Percentiles rank a stretch among this genome's conserved stretches.
These are phyloP conservation scores for Colletotrichum kahawae DNA, from an alignment of 2,329 filamentous ascomycete genomes.

Conservation along the genomic window DNA sequence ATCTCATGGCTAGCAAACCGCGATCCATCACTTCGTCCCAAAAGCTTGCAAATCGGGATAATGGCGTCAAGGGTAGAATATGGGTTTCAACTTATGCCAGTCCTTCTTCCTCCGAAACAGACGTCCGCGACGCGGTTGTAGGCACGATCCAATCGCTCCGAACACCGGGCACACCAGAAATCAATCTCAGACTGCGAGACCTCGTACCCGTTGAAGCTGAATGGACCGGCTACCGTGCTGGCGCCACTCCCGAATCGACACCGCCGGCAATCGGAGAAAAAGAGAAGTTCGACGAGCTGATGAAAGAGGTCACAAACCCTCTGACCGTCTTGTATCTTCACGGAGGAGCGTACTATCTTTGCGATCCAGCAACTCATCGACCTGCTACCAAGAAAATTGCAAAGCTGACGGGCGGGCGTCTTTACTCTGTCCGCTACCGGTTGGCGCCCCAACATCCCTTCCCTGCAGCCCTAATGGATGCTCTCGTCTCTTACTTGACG, in stretches of 20 bases:
- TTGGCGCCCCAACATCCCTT: slow-evolving; percentile 78
- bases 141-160: slow-evolving; percentile 59
- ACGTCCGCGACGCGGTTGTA: slow-evolving; percentile 62
- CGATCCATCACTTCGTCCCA: slow-evolving; percentile 67
- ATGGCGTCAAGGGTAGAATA: slow-evolving; percentile 75
- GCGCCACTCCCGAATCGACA: slow-evolving; percentile 51
- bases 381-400: slow-evolving; percentile 64
- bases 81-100: slow-evolving; percentile 80
- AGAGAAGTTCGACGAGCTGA: slow-evolving; percentile 69
- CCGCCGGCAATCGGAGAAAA: slow-evolving; percentile 64
- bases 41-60: slow-evolving; percentile 63
- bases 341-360: slow-evolving; percentile 75
- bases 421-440: slow-evolving; percentile 76
- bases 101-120: slow-evolving; percentile 61
- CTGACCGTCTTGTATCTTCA: slow-evolving; percentile 77
- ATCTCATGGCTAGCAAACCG: slow-evolving; percentile 55
- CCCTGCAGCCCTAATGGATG: slow-evolving; percentile 76
- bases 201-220: slow-evolving; percentile 69
- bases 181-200: slow-evolving; percentile 49
- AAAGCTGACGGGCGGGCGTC: slow-evolving; percentile 68
- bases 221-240: slow-evolving; percentile 74
- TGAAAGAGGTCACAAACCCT: slow-evolving; percentile 68
- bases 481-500: slow-evolving; percentile 72
- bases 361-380: slow-evolving; percentile 74
- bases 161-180: slow-evolving; percentile 30